Base-by-base conservation (phyloP, 768 basidiomycete genomes). In the Collybiopsis luxurians region DNA sequence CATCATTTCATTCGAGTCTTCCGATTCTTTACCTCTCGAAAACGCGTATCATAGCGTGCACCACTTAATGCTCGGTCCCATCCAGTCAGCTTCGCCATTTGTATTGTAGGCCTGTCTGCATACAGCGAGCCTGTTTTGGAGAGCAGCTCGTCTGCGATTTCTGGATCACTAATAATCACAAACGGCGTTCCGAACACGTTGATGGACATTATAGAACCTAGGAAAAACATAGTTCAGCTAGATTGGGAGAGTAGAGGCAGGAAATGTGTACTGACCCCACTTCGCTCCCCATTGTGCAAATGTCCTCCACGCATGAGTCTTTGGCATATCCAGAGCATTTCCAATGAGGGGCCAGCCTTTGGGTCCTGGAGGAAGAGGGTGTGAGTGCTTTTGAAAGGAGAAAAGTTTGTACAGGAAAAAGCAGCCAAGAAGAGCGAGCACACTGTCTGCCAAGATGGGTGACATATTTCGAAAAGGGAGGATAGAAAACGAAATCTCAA, bases 91-190 rank as follows among this genome's bases (percentile, higher is more conserved):
- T 61, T 70, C 48, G 71, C 72, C 75, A 77, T 76, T 0, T 75
- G 70, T 24, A 78, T 60, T 13, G 67, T 65, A 0, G 75, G 77
- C 9, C 75, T 70, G 59, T 78, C 77, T 12, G 75, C 76, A 58
- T 78, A 78, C 24, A 67, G 56, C 36, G 67, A 64, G 15, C 76
- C 75, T 51, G 73, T 73, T 60, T 73, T 73, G 40, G 74, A 74
- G 44, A 78, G 69, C 58, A 76, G 61, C 28, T 78, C 75, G 26
- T 50, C 28, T 0, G 63, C 65, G 15, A 63, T 61, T 3, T 28
- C 53, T 3, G 55, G 57, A 48, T 58, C 51, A 58, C 61, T 64
- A 38, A 66, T 52, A 13, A 66, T 59, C 21, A 66, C 53, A 31
- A 64, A 57, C 4, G 65, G 57, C 21, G 59, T 60, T 21, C 62